phyloP scores from a whole-genome alignment of 306 rosid species.

The Carpinus fangiana region DNA sequence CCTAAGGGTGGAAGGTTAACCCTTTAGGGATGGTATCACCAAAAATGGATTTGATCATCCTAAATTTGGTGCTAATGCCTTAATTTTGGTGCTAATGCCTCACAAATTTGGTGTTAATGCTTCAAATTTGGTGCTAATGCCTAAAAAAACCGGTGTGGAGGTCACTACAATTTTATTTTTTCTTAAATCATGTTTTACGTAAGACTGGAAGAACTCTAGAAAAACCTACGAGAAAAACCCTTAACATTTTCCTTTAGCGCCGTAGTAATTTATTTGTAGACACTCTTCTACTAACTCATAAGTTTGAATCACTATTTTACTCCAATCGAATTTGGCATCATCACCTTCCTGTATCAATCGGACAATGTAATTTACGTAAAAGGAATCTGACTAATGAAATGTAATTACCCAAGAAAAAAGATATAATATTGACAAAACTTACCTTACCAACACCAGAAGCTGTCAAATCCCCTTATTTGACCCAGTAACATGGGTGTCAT shows the following conservation, averaged over 20 bases:
- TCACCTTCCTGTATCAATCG: background rate
- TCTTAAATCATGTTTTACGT: too few relatives aligned
- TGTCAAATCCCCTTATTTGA: background rate
- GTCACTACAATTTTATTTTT: too few relatives aligned
- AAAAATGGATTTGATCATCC: too few relatives aligned
- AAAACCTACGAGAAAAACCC: too few relatives aligned
- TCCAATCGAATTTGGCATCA: background rate
- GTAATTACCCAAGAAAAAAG: background rate
- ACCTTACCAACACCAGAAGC: background rate
- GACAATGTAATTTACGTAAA: background rate
- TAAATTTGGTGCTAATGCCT: too few relatives aligned
- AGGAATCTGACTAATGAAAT: background rate
- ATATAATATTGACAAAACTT: background rate
- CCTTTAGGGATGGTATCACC: too few relatives aligned
- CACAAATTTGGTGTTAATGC: too few relatives aligned
- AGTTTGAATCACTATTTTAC: background rate
- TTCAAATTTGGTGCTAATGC: too few relatives aligned
- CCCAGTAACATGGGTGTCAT: background rate
- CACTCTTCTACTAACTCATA: slow-evolving; percentile 11
- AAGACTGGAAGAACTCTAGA: too few relatives aligned
- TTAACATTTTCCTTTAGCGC: background rate
- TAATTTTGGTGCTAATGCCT: too few relatives aligned
- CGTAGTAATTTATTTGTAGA: slow-evolving; percentile 18
- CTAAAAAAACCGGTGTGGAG: too few relatives aligned
- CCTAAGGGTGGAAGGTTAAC: too few relatives aligned